Percentiles rank a stretch among this genome's conserved stretches.
These are phyloP conservation scores for Pseudopyrenochaeta lycopersici DNA, from an alignment of 2,329 filamentous ascomycete genomes.

Conservation along the genomic window DNA sequence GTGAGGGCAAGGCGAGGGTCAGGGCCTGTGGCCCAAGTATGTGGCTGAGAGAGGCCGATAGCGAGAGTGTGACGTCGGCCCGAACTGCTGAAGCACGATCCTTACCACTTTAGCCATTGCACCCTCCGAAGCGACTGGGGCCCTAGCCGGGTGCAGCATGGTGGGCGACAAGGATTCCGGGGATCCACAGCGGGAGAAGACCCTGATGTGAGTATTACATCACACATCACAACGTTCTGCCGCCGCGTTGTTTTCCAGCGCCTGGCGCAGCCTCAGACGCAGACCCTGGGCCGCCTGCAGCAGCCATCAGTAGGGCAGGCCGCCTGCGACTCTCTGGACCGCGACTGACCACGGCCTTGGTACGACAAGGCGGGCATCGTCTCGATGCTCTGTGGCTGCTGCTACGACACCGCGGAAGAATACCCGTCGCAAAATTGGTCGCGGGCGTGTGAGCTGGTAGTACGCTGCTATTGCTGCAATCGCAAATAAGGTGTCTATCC, in stretches of 20 bases:
- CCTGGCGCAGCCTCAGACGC: conserved; percentile 14
- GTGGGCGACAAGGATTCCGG: too few species aligned
- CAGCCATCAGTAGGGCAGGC: not conserved
- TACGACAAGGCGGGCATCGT: not conserved
- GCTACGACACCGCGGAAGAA: not conserved
- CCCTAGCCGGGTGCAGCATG: too few species aligned
- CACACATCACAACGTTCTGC: conserved; percentile 27
- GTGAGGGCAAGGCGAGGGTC: too few species aligned
- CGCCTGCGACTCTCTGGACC: not conserved
- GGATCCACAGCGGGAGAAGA: conserved; percentile 16
- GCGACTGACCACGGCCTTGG: not conserved
- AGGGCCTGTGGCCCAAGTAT: conserved; percentile 30
- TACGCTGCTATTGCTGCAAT: not conserved
- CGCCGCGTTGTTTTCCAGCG: conserved; percentile 16
- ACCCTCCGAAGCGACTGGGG: not conserved
- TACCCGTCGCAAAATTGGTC: not conserved
- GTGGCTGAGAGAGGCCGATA: conserved; percentile 10
- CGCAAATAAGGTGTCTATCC: not conserved
- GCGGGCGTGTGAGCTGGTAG: not conserved
- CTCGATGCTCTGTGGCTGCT: not conserved
- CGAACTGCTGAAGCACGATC: not conserved
- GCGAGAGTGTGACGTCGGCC: conserved; percentile 24
- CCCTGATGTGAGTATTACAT: conserved; percentile 36
- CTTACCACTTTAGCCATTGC: conserved; percentile 20
- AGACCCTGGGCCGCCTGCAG: conserved; percentile 9